Percentiles rank a stretch among this genome's conserved stretches.
Evolutionary conservation across 2,329 filamentous ascomycete genomes (phyloP).

Genomic region (Calonectria henricotiae): DNA sequence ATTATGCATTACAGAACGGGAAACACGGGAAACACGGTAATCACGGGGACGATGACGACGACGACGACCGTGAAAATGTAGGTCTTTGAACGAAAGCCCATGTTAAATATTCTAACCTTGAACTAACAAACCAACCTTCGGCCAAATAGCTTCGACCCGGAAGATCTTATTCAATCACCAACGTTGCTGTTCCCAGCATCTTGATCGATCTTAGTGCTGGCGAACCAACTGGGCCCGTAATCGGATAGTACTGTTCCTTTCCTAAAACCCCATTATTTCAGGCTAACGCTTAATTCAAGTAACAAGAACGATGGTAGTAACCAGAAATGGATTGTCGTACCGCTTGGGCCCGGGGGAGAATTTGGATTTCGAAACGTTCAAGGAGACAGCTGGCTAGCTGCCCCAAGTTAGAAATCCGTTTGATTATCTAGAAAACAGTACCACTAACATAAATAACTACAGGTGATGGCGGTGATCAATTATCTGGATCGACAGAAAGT

Average conservation of each 20-base stretch:
- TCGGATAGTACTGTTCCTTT: background rate
- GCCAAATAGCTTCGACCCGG: background rate
- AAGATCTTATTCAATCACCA: background rate
- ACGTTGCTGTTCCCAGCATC: background rate
- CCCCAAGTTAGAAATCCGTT: background rate
- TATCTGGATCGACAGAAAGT: background rate
- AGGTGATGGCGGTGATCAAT: background rate
- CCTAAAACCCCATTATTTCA: too few relatives aligned
- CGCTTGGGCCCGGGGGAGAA: background rate
- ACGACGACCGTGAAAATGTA: background rate
- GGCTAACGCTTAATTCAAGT: background rate
- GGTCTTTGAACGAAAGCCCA: background rate
- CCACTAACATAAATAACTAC: background rate
- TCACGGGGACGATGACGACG: too few relatives aligned
- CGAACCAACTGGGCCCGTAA: background rate
- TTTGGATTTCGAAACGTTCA: background rate
- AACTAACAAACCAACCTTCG: background rate
- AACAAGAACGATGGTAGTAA: background rate
- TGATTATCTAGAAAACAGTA: too few relatives aligned
- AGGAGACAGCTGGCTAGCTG: background rate
- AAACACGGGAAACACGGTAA: background rate
- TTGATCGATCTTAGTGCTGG: conserved; percentile 1
- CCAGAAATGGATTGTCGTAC: background rate
- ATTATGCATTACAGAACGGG: background rate
- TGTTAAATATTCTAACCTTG: background rate